These are phyloP conservation scores for Nicotiana rustica DNA, from an alignment of 305 asterid species.

Conservation along the genomic window DNA sequence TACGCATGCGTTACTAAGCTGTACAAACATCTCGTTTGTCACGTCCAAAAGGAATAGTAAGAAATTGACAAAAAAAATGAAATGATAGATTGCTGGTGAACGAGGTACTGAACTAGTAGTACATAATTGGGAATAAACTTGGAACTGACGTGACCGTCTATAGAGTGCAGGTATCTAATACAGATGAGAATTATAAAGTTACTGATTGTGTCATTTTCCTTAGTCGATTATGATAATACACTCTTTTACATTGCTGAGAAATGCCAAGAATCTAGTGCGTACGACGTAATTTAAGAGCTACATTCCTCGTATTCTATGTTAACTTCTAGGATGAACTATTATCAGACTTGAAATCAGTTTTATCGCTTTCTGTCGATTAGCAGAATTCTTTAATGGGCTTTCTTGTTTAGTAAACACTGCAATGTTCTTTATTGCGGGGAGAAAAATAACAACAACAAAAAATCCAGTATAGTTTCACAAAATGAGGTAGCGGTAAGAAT, in stretches of 20 bases:
- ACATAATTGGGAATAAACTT: background rate
- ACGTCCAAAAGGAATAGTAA: conserved; percentile 31
- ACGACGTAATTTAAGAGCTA: background rate
- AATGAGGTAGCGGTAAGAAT: too few species aligned
- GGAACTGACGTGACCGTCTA: background rate
- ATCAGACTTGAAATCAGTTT: background rate
- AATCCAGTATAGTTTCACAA: too few species aligned
- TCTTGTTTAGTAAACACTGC: too few species aligned
- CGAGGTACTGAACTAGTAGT: background rate
- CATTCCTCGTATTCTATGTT: background rate
- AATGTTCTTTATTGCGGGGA: too few species aligned
- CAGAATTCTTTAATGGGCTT: background rate
- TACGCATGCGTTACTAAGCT: conserved; percentile 39
- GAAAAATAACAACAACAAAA: too few species aligned
- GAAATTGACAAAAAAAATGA: too few species aligned
- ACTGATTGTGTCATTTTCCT: background rate
- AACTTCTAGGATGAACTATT: background rate
- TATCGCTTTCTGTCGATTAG: background rate
- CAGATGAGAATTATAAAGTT: background rate
- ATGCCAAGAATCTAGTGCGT: background rate
- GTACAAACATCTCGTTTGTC: background rate
- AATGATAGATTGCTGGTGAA: background rate
- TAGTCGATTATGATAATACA: background rate
- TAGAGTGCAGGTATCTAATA: background rate
- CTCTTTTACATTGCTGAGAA: background rate